These are phyloP conservation scores for Agrocybe praecox DNA, from an alignment of 768 basidiomycete genomes.

Conservation along the genomic window DNA sequence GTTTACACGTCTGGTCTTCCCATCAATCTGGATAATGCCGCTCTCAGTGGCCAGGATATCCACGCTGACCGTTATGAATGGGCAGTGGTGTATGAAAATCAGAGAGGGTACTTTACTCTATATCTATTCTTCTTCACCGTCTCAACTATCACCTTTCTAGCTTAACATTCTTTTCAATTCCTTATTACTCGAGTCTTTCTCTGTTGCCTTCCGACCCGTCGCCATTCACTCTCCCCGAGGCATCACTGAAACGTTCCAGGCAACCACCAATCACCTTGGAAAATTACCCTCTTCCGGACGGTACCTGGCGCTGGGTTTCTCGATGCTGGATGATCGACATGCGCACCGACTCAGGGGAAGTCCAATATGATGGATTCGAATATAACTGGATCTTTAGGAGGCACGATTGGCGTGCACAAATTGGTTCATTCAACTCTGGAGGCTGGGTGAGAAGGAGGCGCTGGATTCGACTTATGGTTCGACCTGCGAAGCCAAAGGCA, in stretches of 20 bases:
- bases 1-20: slow-evolving; percentile 5
- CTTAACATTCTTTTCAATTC: slow-evolving; percentile 69
- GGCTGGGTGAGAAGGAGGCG: slow-evolving; percentile 78
- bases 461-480: slow-evolving; percentile 88
- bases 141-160: slow-evolving; percentile 27
- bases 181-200: slow-evolving; percentile 70
- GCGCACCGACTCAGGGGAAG: slow-evolving; percentile 71
- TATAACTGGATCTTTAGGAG: slow-evolving; percentile 80
- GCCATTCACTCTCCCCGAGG: slow-evolving; percentile 66
- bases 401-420: slow-evolving; percentile 64
- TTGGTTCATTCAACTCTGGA: slow-evolving; percentile 61
- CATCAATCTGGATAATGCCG: slow-evolving; percentile 35
- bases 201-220: slow-evolving; percentile 74
- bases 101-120: slow-evolving; percentile 61
- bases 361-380: slow-evolving; percentile 84
- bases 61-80: slow-evolving; percentile 65
- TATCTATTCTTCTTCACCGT: not conserved
- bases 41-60: slow-evolving; percentile 23
- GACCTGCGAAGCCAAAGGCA: slow-evolving; percentile 42
- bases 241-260: slow-evolving; percentile 37
- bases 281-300: slow-evolving; percentile 77
- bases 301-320: slow-evolving; percentile 82
- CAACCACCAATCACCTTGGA: slow-evolving; percentile 60
- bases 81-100: slow-evolving; percentile 83
- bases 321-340: slow-evolving; percentile 88